These are phyloP conservation scores for Pinus tabuliformis DNA, from an alignment of 75 land plant species.

Conservation along the genomic window DNA sequence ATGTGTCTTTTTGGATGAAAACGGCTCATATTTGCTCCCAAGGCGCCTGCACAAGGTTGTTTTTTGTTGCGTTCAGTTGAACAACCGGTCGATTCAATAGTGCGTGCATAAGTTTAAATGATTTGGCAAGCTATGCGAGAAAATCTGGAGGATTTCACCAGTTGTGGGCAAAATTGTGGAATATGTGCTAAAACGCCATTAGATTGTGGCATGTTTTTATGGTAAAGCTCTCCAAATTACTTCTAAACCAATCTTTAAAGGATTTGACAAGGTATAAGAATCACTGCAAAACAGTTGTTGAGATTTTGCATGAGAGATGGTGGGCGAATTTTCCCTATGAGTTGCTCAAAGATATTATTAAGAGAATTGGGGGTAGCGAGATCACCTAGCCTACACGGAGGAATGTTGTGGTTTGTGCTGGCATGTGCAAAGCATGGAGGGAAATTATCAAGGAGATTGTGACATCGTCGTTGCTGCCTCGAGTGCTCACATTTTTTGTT, in stretches of 20 bases:
- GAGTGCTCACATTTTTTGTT: slow-evolving; percentile 65
- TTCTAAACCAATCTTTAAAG: neutral
- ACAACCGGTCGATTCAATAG: neutral
- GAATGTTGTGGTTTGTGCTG: slow-evolving; percentile 77
- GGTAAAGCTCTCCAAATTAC: neutral
- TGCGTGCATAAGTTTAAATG: neutral
- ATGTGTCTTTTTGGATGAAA: neutral
- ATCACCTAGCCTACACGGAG: slow-evolving; percentile 60
- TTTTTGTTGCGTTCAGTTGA: neutral
- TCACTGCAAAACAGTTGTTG: slow-evolving; percentile 15
- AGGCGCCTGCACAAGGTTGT: neutral
- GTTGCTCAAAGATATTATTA: slow-evolving; percentile 64
- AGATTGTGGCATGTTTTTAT: neutral
- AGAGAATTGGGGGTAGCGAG: slow-evolving; percentile 64
- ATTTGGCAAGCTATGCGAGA: neutral
- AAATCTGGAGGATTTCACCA: neutral
- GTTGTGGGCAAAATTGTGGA: neutral
- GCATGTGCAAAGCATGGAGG: slow-evolving; percentile 80
- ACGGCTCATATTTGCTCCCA: neutral
- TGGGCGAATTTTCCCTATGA: slow-evolving; percentile 84
- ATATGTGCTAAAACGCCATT: no score
- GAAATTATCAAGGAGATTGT: slow-evolving; percentile 66
- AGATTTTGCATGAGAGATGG: slow-evolving; percentile 1
- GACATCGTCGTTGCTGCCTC: slow-evolving; percentile 46
- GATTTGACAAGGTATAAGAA: neutral